A percentile compares a stretch with the other conserved stretches of the same genome.
Evolutionary conservation across 352 stramenopile genomes (phyloP).

Genomic region (Phytophthora europaea): DNA sequence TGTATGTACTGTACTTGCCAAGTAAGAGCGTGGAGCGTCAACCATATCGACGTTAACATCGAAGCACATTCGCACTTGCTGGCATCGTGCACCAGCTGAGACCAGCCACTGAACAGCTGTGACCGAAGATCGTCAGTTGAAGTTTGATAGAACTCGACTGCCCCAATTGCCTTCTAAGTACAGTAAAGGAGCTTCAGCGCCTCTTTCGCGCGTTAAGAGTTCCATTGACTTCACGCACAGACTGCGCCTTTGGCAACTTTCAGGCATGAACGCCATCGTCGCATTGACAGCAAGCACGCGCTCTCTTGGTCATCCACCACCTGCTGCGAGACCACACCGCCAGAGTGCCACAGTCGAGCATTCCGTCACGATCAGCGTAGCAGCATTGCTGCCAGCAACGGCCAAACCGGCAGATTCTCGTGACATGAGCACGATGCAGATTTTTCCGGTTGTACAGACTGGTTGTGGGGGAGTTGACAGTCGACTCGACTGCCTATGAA

Average conservation of each 20-base stretch:
- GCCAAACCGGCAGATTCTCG: neutral
- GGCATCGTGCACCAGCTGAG: constrained; percentile 14
- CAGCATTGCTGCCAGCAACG: neutral
- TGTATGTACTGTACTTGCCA: constrained; percentile 42
- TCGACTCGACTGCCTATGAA: no score
- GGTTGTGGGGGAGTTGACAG: neutral
- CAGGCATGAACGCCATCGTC: no score
- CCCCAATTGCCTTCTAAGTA: neutral
- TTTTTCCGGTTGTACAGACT: neutral
- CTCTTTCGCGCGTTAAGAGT: no score
- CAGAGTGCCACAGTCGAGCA: constrained; percentile 7
- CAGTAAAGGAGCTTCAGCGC: neutral
- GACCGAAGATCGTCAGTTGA: constrained; percentile 1
- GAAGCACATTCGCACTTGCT: constrained; percentile 20
- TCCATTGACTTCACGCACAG: no score
- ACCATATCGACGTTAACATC: constrained; percentile 38
- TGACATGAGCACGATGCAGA: neutral
- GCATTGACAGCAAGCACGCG: neutral
- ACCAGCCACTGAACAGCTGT: constrained; percentile 6
- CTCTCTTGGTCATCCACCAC: constrained; percentile 21
- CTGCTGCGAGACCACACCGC: constrained; percentile 2
- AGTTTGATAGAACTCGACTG: constrained; percentile 2
- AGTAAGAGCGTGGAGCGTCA: constrained; percentile 39
- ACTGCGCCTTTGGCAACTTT: no score
- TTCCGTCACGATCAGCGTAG: neutral